These are phyloP conservation scores for Suillus subaureus DNA, from an alignment of 768 basidiomycete species.

Conservation along the genomic window DNA sequence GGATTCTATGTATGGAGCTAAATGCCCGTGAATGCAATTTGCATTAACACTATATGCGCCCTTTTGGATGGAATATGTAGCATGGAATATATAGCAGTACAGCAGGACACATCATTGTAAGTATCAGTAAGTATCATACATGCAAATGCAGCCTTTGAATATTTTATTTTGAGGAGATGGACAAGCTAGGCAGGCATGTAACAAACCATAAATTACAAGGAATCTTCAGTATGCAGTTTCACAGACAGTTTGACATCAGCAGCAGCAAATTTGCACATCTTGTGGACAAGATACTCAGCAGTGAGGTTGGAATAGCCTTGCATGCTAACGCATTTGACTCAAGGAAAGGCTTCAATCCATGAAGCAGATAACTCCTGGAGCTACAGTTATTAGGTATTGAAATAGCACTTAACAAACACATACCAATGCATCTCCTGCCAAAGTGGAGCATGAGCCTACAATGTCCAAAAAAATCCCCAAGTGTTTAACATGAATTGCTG, in stretches of 20 bases:
- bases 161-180: background rate
- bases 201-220: background rate
- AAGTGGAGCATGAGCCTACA: background rate
- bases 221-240: background rate
- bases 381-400: background rate
- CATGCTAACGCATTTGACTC: background rate
- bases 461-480: rapidly evolving
- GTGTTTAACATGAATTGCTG: background rate
- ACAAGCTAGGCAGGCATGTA: background rate
- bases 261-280: background rate
- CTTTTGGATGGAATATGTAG: no score
- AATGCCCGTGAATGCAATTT: no score
- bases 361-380: background rate
- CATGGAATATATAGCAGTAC: no score
- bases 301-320: background rate
- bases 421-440: background rate
- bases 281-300: background rate
- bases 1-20: background rate
- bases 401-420: background rate
- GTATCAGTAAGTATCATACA: background rate
- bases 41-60: no score
- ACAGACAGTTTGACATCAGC: background rate
- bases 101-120: background rate
- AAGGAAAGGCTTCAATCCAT: background rate
- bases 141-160: background rate